phyloP scores from a whole-genome alignment of 1,139 yeast genomes.

The Scheffersomyces illinoinensis region DNA sequence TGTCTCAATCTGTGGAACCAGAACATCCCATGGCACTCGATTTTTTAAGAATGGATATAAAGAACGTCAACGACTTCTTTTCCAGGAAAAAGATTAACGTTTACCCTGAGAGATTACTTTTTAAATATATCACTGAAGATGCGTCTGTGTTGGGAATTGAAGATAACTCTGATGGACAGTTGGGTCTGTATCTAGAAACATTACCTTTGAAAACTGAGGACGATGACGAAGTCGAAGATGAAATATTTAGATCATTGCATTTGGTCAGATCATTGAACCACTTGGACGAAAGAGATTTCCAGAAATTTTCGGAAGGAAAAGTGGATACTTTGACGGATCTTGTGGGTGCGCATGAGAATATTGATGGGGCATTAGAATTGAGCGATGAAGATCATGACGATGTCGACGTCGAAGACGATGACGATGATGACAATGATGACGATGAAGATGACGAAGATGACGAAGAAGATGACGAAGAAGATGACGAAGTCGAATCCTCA shows the following conservation, averaged over 20 bases:
- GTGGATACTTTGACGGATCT: constrained; percentile 73
- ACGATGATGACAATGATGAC: constrained; percentile 27
- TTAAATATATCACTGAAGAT: constrained; percentile 62
- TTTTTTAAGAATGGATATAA: constrained; percentile 94
- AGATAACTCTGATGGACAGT: constrained; percentile 44
- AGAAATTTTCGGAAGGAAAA: constrained; percentile 77
- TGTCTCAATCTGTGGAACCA: constrained; percentile 96
- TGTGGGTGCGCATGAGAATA: constrained; percentile 28
- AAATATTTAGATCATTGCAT: constrained; percentile 83
- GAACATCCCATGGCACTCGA: constrained; percentile 97
- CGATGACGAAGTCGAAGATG: constrained; percentile 66
- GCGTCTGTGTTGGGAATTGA: constrained; percentile 37
- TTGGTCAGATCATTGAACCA: constrained; percentile 74
- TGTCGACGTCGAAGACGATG: constrained; percentile 21
- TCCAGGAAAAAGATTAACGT: constrained; percentile 67
- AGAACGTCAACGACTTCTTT: constrained; percentile 90
- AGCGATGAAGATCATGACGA: constrained; percentile 20
- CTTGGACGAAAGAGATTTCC: constrained; percentile 85
- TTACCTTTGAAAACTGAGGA: constrained; percentile 58
- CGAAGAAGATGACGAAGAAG: constrained; percentile 33
- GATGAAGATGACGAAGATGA: constrained; percentile 21
- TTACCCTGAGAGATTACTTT: constrained; percentile 78
- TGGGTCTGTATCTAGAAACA: constrained; percentile 38
- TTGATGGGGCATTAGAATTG: constrained; percentile 5
- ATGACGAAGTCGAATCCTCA: constrained; percentile 19